Conservation (phyloP, 495 filamentous ascomycete genomes). For the Talaromyces liani region DNA sequence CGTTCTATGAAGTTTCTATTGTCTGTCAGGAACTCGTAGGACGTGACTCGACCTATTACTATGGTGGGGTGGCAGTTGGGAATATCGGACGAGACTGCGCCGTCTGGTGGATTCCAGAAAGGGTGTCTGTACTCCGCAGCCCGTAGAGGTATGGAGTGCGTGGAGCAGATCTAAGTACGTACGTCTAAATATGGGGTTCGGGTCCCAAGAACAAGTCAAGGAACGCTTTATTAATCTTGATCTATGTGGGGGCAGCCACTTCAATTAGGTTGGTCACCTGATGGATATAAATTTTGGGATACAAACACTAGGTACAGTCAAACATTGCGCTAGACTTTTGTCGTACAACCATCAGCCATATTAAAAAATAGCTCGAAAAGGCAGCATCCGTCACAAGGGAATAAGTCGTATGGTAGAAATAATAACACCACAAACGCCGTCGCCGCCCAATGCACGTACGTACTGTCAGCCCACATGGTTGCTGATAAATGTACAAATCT, state of each 20-base stretch:
- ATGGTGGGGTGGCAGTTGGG: not conserved
- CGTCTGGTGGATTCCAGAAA: not conserved
- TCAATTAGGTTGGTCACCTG: not conserved
- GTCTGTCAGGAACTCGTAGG: not conserved
- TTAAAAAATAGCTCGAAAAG: not conserved
- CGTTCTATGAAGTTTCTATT: not conserved
- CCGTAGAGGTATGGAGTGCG: not conserved
- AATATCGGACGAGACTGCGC: constrained; percentile 4
- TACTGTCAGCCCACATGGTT: not conserved
- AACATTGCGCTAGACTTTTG: not conserved
- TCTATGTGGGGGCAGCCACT: not conserved
- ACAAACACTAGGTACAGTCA: not conserved
- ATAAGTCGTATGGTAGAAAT: not conserved
- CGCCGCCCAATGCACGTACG: not conserved
- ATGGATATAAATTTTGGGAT: not conserved
- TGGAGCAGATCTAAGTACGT: not conserved
- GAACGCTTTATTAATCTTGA: not conserved
- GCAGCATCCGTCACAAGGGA: not conserved
- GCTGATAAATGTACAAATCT: constrained; percentile 1
- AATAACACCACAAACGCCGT: not conserved
- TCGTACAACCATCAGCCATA: not conserved
- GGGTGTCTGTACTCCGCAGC: not conserved
- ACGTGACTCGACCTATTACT: not conserved
- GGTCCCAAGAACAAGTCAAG: not conserved
- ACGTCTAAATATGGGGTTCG: not conserved